Conservation (phyloP, 208 protist species). For the Leishmania gerbilli region DNA sequence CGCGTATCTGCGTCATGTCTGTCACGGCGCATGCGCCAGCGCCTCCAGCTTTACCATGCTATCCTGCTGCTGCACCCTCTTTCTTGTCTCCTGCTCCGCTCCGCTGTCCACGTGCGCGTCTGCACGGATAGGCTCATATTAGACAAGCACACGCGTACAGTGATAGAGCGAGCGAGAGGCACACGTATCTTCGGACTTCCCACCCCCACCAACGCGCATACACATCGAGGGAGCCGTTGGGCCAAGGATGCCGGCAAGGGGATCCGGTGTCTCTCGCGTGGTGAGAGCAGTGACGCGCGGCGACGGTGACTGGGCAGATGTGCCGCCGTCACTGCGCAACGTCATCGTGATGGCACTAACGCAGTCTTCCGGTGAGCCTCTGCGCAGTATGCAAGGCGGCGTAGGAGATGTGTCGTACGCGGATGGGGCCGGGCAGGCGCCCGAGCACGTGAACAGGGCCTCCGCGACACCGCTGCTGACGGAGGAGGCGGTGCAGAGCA, state of each 20-base stretch:
- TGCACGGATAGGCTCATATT: not conserved
- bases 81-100: not conserved
- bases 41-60: not conserved
- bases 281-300: slow-evolving; percentile 36
- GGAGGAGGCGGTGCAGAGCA: slow-evolving; percentile 67
- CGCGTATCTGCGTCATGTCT: too few relatives aligned
- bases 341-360: slow-evolving; percentile 53
- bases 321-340: slow-evolving; percentile 66
- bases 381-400: slow-evolving; percentile 4
- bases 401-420: not conserved
- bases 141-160: not conserved
- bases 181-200: not conserved
- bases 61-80: not conserved
- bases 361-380: slow-evolving; percentile 9
- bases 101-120: too few relatives aligned
- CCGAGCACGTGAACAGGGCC: not conserved
- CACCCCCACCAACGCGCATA: not conserved
- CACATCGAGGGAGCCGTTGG: not conserved
- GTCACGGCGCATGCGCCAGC: too few relatives aligned
- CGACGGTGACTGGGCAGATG: slow-evolving; percentile 76
- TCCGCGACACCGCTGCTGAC: slow-evolving; percentile 33
- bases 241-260: not conserved
- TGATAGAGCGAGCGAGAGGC: not conserved
- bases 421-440: not conserved
- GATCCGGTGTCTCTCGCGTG: slow-evolving; percentile 11